A percentile compares a stretch with the other conserved stretches of the same genome.
These are phyloP conservation scores for Vicia faba DNA, from an alignment of 306 rosid species.

Conservation along the genomic window DNA sequence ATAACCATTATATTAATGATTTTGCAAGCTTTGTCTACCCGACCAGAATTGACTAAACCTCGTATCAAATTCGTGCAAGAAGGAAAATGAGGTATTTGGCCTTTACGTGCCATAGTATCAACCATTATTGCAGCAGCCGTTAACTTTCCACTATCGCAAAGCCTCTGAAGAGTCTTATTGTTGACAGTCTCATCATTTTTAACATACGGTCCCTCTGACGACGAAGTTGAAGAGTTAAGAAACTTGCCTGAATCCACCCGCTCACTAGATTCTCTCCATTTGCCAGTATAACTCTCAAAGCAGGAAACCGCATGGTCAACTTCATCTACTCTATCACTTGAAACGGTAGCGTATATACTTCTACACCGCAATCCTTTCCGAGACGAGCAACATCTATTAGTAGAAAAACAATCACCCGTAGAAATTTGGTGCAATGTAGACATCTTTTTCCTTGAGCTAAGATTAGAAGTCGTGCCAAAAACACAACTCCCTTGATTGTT, in stretches of 20 bases:
- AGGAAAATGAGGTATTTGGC: conserved; percentile 74
- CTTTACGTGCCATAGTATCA: conserved; percentile 72
- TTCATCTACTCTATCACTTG: conserved; percentile 57
- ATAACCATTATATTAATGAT: conserved; percentile 63
- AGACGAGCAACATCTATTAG: conserved; percentile 26
- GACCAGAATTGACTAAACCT: conserved; percentile 55
- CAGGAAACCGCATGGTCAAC: conserved; percentile 46
- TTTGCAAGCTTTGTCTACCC: conserved; percentile 56
- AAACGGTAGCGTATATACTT: conserved; percentile 51
- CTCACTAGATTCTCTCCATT: conserved; percentile 41
- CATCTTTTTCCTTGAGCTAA: conserved; percentile 35
- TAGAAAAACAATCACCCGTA: neutral
- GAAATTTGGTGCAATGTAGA: conserved; percentile 34
- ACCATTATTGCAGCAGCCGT: conserved; percentile 64
- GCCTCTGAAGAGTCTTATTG: conserved; percentile 59
- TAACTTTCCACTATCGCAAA: conserved; percentile 63
- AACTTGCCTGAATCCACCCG: conserved; percentile 41
- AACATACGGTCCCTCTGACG: conserved; percentile 55
- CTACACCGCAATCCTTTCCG: conserved; percentile 47
- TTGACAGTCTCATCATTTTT: conserved; percentile 59
- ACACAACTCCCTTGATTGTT: conserved; percentile 44
- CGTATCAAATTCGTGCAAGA: conserved; percentile 75
- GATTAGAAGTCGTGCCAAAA: conserved; percentile 41
- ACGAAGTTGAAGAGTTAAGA: conserved; percentile 39
- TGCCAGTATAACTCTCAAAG: conserved; percentile 34